Conservation (phyloP, 768 basidiomycete species). For the Trichaptum fuscoviolaceum region DNA sequence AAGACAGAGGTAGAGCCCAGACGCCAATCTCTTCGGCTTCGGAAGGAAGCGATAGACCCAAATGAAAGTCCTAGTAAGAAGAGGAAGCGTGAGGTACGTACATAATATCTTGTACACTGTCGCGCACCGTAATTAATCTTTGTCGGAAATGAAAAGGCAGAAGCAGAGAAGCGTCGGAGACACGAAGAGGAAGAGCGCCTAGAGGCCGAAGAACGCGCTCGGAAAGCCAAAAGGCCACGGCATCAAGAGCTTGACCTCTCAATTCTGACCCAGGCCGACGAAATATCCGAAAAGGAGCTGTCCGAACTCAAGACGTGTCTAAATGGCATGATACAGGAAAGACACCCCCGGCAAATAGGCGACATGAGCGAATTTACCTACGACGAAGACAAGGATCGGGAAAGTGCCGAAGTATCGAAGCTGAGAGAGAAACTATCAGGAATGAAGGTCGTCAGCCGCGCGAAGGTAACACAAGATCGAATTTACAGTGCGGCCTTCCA, state of each 20-base stretch:
- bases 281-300: slow-evolving; percentile 40
- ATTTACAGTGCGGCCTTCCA: slow-evolving; percentile 79
- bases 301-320: slow-evolving; percentile 42
- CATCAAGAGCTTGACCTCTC: slow-evolving; percentile 58
- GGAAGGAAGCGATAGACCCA: slow-evolving; percentile 41
- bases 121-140: not conserved
- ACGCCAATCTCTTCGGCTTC: slow-evolving; percentile 63
- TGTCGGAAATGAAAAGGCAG: slow-evolving; percentile 33
- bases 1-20: slow-evolving; percentile 41
- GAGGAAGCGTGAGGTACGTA: slow-evolving; percentile 58
- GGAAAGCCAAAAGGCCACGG: slow-evolving; percentile 63
- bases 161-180: slow-evolving; percentile 42
- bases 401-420: slow-evolving; percentile 43
- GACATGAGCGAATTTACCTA: slow-evolving; percentile 49
- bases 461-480: slow-evolving; percentile 73
- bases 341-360: slow-evolving; percentile 35
- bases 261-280: slow-evolving; percentile 45
- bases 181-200: slow-evolving; percentile 59
- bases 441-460: slow-evolving; percentile 65
- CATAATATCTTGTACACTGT: slow-evolving; percentile 1
- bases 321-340: slow-evolving; percentile 30
- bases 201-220: slow-evolving; percentile 55
- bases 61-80: slow-evolving; percentile 63
- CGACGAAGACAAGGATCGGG: slow-evolving; percentile 37
- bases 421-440: slow-evolving; percentile 49